Evolutionary conservation across 352 stramenopile genomes (phyloP).

Genomic region (Globisporangium nodosum): DNA sequence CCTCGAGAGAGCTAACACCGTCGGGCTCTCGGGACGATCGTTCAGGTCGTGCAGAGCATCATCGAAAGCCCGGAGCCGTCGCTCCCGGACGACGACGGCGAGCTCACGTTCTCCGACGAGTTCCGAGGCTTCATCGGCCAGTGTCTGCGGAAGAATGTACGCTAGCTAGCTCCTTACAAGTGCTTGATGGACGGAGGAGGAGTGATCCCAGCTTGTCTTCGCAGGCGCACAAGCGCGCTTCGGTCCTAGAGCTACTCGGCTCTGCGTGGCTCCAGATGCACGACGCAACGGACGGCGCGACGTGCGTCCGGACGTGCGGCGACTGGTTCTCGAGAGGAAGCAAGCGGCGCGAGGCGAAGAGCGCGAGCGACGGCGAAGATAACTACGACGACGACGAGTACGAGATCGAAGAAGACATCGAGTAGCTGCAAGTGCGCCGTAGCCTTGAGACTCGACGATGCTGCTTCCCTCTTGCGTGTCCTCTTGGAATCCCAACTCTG

Average conservation of each 20-base stretch:
- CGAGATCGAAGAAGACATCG: slow-evolving; percentile 47
- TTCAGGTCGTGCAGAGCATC: slow-evolving; percentile 68
- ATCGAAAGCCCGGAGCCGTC: slow-evolving; percentile 51
- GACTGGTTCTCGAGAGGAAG: slow-evolving; percentile 22
- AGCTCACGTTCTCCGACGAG: slow-evolving; percentile 34
- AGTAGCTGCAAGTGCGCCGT: slow-evolving; percentile 9
- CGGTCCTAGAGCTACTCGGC: slow-evolving; percentile 45
- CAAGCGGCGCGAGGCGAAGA: not conserved
- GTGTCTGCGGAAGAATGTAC: slow-evolving; percentile 68
- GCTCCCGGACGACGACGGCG: slow-evolving; percentile 24
- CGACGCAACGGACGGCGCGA: slow-evolving; percentile 26
- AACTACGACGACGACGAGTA: slow-evolving; percentile 38
- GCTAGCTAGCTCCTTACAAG: not conserved
- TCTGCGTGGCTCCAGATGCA: slow-evolving; percentile 55
- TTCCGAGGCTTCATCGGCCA: slow-evolving; percentile 52
- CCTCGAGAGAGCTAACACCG: not conserved
- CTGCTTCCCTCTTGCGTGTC: too few relatives aligned
- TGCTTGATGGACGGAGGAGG: too few relatives aligned
- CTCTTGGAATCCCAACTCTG: not conserved
- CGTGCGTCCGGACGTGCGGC: slow-evolving; percentile 25
- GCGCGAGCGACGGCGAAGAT: slow-evolving; percentile 7
- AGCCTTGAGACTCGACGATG: too few relatives aligned
- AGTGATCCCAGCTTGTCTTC: not conserved
- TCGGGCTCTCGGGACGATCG: not conserved
- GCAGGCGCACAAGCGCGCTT: slow-evolving; percentile 49